A percentile compares a stretch with the other conserved stretches of the same genome.
Conservation (phyloP, 345 rosid genomes). For the Ceriops zippeliana region DNA sequence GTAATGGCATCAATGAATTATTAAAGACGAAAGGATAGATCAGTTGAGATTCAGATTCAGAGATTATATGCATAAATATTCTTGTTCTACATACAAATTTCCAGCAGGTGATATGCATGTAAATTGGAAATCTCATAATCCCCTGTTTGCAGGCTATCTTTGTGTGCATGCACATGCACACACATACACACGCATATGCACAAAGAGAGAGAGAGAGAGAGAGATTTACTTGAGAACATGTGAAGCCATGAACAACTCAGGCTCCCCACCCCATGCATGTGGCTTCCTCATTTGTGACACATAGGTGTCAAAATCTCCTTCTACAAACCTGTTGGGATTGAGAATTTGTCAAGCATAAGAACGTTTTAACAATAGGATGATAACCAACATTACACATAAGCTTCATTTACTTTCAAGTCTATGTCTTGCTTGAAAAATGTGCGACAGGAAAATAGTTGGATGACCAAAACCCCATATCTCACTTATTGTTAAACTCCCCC, state of each 20-base stretch:
- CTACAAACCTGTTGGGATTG: slow-evolving; percentile 68
- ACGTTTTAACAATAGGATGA: too few relatives aligned
- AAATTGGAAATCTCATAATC: too few relatives aligned
- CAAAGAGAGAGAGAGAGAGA: background rate
- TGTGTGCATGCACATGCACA: background rate
- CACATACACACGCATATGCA: too few relatives aligned
- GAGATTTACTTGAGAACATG: slow-evolving; percentile 70
- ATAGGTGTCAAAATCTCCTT: slow-evolving; percentile 86
- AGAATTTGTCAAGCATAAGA: slow-evolving; percentile 11
- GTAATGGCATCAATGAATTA: background rate
- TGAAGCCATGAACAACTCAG: slow-evolving; percentile 93
- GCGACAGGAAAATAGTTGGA: background rate
- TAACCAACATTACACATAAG: too few relatives aligned
- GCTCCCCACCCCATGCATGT: slow-evolving; percentile 98
- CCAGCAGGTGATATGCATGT: too few relatives aligned
- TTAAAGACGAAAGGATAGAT: too few relatives aligned
- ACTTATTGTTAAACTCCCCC: too few relatives aligned
- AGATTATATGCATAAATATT: background rate
- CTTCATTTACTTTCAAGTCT: background rate
- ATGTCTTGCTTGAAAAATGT: background rate
- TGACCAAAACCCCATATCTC: background rate
- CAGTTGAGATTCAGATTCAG: too few relatives aligned
- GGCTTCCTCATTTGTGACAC: slow-evolving; percentile 74
- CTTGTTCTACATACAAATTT: background rate
- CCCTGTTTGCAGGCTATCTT: too few relatives aligned